phyloP scores from a whole-genome alignment of 495 filamentous ascomycete species.

The Tuber borchii region DNA sequence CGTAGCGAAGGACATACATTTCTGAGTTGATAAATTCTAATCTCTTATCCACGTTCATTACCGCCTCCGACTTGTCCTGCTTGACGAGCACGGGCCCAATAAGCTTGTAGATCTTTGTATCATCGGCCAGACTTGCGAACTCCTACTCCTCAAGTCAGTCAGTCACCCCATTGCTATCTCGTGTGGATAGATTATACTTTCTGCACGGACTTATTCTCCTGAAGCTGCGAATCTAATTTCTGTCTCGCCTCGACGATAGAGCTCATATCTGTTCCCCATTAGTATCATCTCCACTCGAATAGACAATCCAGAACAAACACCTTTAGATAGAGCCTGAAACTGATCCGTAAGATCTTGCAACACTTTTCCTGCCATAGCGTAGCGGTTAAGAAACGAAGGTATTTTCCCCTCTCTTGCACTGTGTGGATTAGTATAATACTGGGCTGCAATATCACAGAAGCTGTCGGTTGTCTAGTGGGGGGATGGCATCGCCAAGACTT shows the following conservation, averaged over 20 bases:
- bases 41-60: constrained; percentile 79
- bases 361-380: constrained; percentile 46
- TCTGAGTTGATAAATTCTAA: constrained; percentile 90
- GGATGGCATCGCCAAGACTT: constrained; percentile 19
- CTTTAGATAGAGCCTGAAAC: constrained; percentile 77
- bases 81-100: constrained; percentile 89
- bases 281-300: background rate
- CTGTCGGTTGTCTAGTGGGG: background rate
- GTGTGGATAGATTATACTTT: constrained; percentile 49
- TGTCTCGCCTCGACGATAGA: constrained; percentile 71
- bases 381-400: background rate
- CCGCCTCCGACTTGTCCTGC: constrained; percentile 82
- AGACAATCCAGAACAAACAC: constrained; percentile 44
- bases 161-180: constrained; percentile 5
- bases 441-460: background rate
- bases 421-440: background rate
- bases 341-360: constrained; percentile 81
- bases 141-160: constrained; percentile 50
- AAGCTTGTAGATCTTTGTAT: constrained; percentile 88
- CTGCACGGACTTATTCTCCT: constrained; percentile 85
- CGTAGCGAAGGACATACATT: constrained; percentile 56
- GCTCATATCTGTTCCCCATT: constrained; percentile 62
- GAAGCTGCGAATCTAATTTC: constrained; percentile 85
- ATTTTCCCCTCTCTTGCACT: background rate
- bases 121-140: constrained; percentile 68